These are phyloP conservation scores for Nannochloris sp. DNA, from an alignment of 139 green algal genomes.

Conservation along the genomic window DNA sequence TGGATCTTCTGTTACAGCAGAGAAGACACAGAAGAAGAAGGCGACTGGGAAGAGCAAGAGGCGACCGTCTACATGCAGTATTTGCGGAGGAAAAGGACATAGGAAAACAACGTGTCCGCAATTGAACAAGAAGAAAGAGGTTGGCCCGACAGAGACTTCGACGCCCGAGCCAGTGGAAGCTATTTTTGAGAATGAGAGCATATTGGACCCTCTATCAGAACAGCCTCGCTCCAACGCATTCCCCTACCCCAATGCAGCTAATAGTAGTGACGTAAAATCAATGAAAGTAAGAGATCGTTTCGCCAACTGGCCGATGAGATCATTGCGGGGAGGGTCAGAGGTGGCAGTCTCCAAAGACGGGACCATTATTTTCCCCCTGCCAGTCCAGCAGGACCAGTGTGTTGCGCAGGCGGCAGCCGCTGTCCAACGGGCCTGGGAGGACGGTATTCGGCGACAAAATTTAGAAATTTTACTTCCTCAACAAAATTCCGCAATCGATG, in stretches of 20 bases:
- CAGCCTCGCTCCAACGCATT: neutral
- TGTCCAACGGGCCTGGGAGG: slow-evolving; percentile 48
- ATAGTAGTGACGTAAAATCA: too few species aligned
- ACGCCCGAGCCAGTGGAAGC: neutral
- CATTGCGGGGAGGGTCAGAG: slow-evolving; percentile 1
- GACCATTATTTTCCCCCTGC: slow-evolving; percentile 19
- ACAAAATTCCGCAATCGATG: slow-evolving; percentile 2
- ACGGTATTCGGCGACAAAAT: slow-evolving; percentile 44
- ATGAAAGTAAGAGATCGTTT: too few species aligned
- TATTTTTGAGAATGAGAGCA: neutral
- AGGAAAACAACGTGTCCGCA: slow-evolving; percentile 18
- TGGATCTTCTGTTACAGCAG: neutral
- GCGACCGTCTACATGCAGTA: slow-evolving; percentile 22
- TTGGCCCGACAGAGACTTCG: neutral
- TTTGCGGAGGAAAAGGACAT: slow-evolving; percentile 27
- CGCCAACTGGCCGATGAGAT: neutral
- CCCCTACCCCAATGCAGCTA: neutral
- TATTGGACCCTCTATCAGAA: neutral
- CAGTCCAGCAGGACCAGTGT: slow-evolving; percentile 13
- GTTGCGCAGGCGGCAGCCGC: slow-evolving; percentile 42
- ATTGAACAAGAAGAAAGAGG: neutral
- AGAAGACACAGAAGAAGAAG: neutral
- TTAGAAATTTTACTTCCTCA: slow-evolving; percentile 74
- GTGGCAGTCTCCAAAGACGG: slow-evolving; percentile 12
- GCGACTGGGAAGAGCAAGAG: neutral